These are phyloP conservation scores for Starmerella cellae DNA, from an alignment of 805 yeast species.

Conservation along the genomic window DNA sequence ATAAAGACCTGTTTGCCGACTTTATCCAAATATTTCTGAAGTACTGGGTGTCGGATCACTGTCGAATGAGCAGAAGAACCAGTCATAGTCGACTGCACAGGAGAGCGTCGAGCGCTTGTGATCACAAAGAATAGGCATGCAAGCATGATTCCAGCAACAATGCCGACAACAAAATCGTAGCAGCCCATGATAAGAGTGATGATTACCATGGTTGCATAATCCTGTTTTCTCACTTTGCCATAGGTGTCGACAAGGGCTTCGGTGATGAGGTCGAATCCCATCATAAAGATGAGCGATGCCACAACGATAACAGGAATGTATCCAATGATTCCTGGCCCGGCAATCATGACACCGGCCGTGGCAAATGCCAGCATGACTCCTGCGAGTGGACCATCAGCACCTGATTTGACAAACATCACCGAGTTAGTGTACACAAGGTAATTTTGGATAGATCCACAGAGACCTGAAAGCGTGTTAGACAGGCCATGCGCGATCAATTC, in stretches of 20 bases:
- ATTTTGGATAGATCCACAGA: conserved; percentile 80
- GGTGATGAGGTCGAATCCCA: conserved; percentile 79
- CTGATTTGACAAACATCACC: conserved; percentile 80
- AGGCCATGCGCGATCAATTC: conserved; percentile 92
- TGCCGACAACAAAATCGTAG: conserved; percentile 88
- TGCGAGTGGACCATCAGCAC: conserved; percentile 79
- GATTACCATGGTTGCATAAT: conserved; percentile 68
- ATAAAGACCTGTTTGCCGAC: conserved; percentile 88
- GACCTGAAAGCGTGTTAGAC: conserved; percentile 74
- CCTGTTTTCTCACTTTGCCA: conserved; percentile 61
- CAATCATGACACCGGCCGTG: conserved; percentile 65
- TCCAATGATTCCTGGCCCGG: conserved; percentile 88
- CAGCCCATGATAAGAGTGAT: conserved; percentile 94
- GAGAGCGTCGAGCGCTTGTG: conserved; percentile 74
- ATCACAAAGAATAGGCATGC: conserved; percentile 95
- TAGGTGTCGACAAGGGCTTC: conserved; percentile 79
- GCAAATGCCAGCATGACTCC: conserved; percentile 81
- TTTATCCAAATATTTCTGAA: conserved; percentile 66
- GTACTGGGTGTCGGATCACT: conserved; percentile 79
- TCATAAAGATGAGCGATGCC: conserved; percentile 75
- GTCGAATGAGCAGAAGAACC: conserved; percentile 87
- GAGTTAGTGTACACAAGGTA: conserved; percentile 91
- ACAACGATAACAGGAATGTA: conserved; percentile 92
- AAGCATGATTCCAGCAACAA: conserved; percentile 73
- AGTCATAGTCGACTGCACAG: conserved; percentile 66